Base-by-base conservation (phyloP, 1,284 basidiomycete genomes). In the Cerrena zonata region DNA sequence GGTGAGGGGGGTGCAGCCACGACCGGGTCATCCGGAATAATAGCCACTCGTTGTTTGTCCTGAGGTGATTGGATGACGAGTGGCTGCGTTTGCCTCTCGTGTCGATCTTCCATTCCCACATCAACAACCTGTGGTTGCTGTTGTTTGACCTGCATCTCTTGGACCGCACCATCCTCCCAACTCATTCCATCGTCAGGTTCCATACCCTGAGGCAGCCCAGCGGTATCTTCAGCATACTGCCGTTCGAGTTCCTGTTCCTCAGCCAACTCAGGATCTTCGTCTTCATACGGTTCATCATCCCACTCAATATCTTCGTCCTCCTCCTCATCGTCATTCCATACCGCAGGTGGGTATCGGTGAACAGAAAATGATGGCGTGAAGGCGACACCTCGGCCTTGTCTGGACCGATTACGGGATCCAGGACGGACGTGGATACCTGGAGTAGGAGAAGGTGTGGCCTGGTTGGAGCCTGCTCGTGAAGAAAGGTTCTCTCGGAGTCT, bases 301-400 rank as follows among this genome's bases (percentile, higher is more conserved):
- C 84, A 89, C 51, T 89, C 85, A 0, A 74, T 66, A 25, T 88
- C 84, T 23, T 84, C 82, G 1, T 85, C 82, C 24, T 89, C 86
- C 23, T 86, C 82, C 47, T 92, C 89, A 0, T 86, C 86, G 27
- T 88, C 86, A 48, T 80, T 78, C 90, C 89, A 91, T 2, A 90
- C 82, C 0, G 86, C 83, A 2, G 87, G 88, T 0, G 85, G 83
- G 59, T 89, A 91, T 18, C 85, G 77, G 61, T 83, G 80, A 0
- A 89, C 79, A 24, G 70, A 75, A 34, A 81, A 75, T 1, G 75
- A 65, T 4, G 78, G 71, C 1, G 73, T 82, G 67, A 90, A 89
- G 50, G 75, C 70, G 52, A 90, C 80, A 43, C 66, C 63, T 63
- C 68, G 64, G 56, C 61, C 47, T 53, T 57, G 44, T 49, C 56